A percentile compares a stretch with the other conserved stretches of the same genome.
Evolutionary conservation across 202 grass and related monocot genomes (phyloP).

Genomic region (Setaria italica): DNA sequence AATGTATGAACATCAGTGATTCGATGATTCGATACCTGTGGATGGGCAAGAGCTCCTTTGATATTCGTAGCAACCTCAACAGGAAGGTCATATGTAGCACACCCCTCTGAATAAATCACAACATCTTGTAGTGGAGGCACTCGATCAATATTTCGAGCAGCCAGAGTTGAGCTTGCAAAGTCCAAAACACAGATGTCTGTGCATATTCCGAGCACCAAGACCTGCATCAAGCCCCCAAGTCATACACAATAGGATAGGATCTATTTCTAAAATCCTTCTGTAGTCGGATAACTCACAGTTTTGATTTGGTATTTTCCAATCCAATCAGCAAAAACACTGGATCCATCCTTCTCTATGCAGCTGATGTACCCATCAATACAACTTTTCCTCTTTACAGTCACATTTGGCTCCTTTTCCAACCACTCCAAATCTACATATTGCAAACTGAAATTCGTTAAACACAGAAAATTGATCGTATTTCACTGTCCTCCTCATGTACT

Average conservation of each 20-base stretch:
- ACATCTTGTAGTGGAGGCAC: constrained; percentile 78
- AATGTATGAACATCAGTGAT: not conserved
- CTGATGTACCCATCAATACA: constrained; percentile 87
- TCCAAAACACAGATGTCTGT: constrained; percentile 87
- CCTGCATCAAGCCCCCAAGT: constrained; percentile 55
- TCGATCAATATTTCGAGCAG: constrained; percentile 76
- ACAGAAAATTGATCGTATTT: constrained; percentile 15
- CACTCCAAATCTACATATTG: constrained; percentile 73
- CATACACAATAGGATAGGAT: not conserved
- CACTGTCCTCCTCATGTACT: not conserved
- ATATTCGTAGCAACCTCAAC: constrained; percentile 65
- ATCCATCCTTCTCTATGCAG: constrained; percentile 77
- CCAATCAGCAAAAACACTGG: constrained; percentile 80
- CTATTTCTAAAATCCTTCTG: not conserved
- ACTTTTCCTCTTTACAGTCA: constrained; percentile 76
- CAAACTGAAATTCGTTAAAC: constrained; percentile 29
- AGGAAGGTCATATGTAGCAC: constrained; percentile 88
- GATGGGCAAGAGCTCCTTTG: constrained; percentile 76
- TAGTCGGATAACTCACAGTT: constrained; percentile 51
- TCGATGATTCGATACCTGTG: constrained; percentile 66
- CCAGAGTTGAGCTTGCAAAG: constrained; percentile 76
- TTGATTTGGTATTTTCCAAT: constrained; percentile 67
- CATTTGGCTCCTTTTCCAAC: constrained; percentile 84
- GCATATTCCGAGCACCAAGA: constrained; percentile 86
- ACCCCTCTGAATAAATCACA: constrained; percentile 90